Base-by-base conservation (phyloP, 306 rosid genomes). In the Mimosa pudica region DNA sequence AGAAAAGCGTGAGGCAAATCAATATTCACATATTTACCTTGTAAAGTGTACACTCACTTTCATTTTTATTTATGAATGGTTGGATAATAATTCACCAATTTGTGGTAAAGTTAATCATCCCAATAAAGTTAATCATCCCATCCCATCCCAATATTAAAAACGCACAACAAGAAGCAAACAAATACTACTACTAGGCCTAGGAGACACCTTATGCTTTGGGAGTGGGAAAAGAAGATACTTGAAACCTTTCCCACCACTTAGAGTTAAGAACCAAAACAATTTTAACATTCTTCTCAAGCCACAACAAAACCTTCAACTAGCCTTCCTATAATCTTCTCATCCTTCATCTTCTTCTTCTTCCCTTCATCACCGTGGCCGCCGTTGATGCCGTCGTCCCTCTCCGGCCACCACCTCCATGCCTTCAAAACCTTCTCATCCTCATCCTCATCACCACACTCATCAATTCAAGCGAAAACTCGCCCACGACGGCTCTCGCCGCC, bases 191-290 rank as follows among this genome's bases (percentile, higher is more conserved):
- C 42, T 2, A 38, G 42, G 42, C 30, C 30, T 24, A 38, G 42
- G 67, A 65, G 36, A 60, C 65, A 9, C 13, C 14, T 20, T 9
- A 90, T 84, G 88, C 94, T 85, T 90, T 74, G 48, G n/a, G 80
- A 63, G 20, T 10, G 84, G 87, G 90, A 82, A 92, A 92, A 83
- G 89, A 82, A 92, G 97, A 92, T 92, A 84, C 98, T 89, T 89
- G 85, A 89, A 89, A 87, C 97, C 89, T 86, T 86, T 80, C 73
- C 80, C 71, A 42, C 81, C 89, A 87, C 79, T 61, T 55, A 41
- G 81, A 82, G 62, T 73, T 70, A 71, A 62, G 87, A 81, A 77
- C 63, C 79, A 48, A 62, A 74, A 38, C 42, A 38, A 14, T 7
- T 7, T 71, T 44, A 38, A 32, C 24, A 75, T 60, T 58, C 79